phyloP scores from a whole-genome alignment of 2,329 filamentous ascomycete genomes.

The Aphanoascus verrucosus region DNA sequence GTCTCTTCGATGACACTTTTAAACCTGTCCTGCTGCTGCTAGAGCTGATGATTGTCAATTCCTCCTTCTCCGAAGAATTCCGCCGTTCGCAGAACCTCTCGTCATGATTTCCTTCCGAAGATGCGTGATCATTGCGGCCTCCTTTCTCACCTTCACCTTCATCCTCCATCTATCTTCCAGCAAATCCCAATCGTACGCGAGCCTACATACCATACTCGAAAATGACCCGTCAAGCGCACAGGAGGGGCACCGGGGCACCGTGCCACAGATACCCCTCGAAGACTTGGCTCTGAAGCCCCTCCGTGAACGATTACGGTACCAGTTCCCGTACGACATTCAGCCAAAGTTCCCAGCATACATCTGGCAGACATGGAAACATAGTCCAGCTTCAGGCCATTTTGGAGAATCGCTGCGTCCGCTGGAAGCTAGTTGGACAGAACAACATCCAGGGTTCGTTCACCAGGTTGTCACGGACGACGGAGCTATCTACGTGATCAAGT shows the following conservation, averaged over 20 bases:
- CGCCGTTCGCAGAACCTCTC: not conserved
- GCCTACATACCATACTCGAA: slow-evolving; percentile 15
- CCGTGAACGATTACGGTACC: slow-evolving; percentile 73
- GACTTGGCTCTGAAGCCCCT: slow-evolving; percentile 64
- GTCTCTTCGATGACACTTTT: not conserved
- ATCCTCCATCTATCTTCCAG: slow-evolving; percentile 52
- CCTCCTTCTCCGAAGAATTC: not conserved
- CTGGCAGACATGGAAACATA: slow-evolving; percentile 97
- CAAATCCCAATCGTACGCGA: slow-evolving; percentile 31
- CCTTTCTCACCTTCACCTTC: slow-evolving; percentile 59
- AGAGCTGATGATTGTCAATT: not conserved
- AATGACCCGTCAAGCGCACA: not conserved
- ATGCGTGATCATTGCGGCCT: slow-evolving; percentile 59
- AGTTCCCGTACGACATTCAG: slow-evolving; percentile 85
- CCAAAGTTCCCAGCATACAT: slow-evolving; percentile 92
- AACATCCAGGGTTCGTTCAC: slow-evolving; percentile 86
- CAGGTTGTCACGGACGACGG: slow-evolving; percentile 92
- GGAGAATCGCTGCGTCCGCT: slow-evolving; percentile 61
- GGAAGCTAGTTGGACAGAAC: slow-evolving; percentile 79
- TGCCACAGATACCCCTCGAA: slow-evolving; percentile 25
- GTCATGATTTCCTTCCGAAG: slow-evolving; percentile 69
- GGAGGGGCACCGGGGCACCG: not conserved
- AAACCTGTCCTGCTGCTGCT: not conserved
- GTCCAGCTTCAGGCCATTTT: slow-evolving; percentile 67
- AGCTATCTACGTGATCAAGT: slow-evolving; percentile 65